Evolutionary conservation across 164 flowering plant species (phyloP), one percentile per base, ranked within the genome.

Genomic region (Kalanchoe fedtschenkoi): DNA sequence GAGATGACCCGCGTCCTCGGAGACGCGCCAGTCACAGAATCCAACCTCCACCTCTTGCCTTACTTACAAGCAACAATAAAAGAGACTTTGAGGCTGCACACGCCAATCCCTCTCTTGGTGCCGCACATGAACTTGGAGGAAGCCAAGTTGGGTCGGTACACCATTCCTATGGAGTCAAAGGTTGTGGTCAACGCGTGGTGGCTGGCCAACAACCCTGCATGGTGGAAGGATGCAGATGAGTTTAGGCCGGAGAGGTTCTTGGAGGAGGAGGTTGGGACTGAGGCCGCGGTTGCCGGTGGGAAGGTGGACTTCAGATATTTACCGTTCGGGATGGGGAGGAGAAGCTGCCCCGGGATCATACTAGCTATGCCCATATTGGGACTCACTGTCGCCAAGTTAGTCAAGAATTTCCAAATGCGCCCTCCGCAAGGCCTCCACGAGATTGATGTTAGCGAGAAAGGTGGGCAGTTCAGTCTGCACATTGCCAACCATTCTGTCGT

Each of bases 111-210:
- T 3, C 51, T 83, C 33, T 66, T 87, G 6, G 88, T 84, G 2
- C 89, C 95, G 1, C 89, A 84, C 66, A 81, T 83, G 95, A 84
- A 83, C 75, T 77, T 83, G 7, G 73, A 81, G 35, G 84, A 83
- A 22, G 88, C 85, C 1, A 77, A 80, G 70, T 75, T 87, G 0
- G 83, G 79, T 24, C 80, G 85, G 4, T 84, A 69, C 62, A 71
- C 65, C 61, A 81, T 87, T 34, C 90, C 95, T 1, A 72, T 63
- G n/a, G 88, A 79, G 62, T 62, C 78, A 24, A 84, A 82, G 76
- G 78, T 84, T 47, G 77, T 82, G 26, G 86, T 86, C 11, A 86
- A 86, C 60, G 89, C 87, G 0, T 86, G 89, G 89, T 84, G 89
- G 89, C 75, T 84, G 13, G 87, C 89, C 28, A 84, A 82, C 74